A percentile compares a stretch with the other conserved stretches of the same genome.
phyloP scores from a whole-genome alignment of 2,329 filamentous ascomycete species.

The Lecanicillium sp. region DNA sequence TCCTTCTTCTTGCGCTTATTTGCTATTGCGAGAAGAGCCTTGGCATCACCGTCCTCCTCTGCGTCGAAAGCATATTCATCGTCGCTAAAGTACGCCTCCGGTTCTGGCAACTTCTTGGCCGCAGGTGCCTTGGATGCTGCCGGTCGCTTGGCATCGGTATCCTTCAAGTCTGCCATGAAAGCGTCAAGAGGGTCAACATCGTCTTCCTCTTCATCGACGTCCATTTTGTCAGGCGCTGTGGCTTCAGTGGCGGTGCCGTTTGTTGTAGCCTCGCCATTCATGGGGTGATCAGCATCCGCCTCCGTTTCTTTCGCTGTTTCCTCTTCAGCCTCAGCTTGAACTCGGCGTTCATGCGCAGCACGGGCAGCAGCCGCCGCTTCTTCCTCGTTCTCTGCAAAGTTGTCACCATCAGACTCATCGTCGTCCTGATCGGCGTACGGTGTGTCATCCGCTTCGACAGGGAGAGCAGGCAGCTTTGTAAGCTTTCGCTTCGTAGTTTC shows the following conservation, averaged over 20 bases:
- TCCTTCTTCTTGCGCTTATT: constrained; percentile 86
- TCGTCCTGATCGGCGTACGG: constrained; percentile 56
- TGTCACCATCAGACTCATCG: constrained; percentile 66
- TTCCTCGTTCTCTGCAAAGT: constrained; percentile 77
- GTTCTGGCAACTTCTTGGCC: constrained; percentile 53
- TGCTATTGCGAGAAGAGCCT: constrained; percentile 43
- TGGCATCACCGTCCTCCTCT: constrained; percentile 38
- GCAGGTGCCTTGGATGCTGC: constrained; percentile 13
- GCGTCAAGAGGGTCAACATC: constrained; percentile 88
- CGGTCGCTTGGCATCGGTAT: constrained; percentile 41
- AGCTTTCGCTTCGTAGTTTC: constrained; percentile 81
- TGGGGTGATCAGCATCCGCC: constrained; percentile 21
- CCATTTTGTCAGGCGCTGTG: constrained; percentile 38
- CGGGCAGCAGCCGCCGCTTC: constrained; percentile 79
- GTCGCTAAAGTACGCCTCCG: constrained; percentile 82
- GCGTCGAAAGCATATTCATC: constrained; percentile 57
- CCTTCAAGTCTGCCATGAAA: constrained; percentile 74
- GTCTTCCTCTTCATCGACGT: constrained; percentile 50
- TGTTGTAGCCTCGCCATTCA: constrained; percentile 16
- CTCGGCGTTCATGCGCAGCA: constrained; percentile 74
- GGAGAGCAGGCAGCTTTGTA: constrained; percentile 76
- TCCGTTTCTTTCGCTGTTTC: constrained; percentile 27
- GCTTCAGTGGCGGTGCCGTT: constrained; percentile 12
- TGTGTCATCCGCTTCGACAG: constrained; percentile 54
- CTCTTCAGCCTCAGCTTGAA: constrained; percentile 43